These are phyloP conservation scores for Ustilago trichophora DNA, from an alignment of 1,284 basidiomycete genomes.

Conservation along the genomic window DNA sequence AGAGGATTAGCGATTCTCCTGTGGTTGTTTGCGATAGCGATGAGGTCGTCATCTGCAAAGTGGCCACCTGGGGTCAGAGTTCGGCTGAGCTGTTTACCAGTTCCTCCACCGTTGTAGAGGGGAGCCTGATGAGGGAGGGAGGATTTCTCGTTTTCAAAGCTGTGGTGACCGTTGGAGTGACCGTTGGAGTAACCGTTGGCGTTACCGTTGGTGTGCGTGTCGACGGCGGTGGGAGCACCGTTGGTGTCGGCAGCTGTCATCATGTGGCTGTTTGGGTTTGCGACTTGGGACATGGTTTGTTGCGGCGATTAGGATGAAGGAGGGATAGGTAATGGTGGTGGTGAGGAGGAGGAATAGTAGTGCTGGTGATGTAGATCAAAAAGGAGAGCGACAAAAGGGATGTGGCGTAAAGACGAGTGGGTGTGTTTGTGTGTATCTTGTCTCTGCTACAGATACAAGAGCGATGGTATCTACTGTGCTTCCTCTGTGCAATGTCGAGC, in stretches of 20 bases:
- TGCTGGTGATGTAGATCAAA: no score
- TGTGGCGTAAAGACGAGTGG: no score
- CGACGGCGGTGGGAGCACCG: constrained; percentile 1
- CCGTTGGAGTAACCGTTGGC: no score
- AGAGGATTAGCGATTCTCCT: constrained; percentile 48
- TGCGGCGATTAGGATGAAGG: no score
- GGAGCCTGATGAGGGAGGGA: constrained; percentile 24
- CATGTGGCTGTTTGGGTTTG: constrained; percentile 19
- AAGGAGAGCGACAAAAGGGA: no score
- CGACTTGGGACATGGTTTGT: no score
- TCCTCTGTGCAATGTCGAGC: no score
- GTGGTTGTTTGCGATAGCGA: constrained; percentile 47
- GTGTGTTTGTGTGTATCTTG: no score
- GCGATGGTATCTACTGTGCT: no score
- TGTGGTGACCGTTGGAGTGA: constrained; percentile 10
- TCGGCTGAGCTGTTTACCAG: constrained; percentile 6
- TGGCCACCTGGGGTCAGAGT: constrained; percentile 53
- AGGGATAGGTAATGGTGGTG: no score
- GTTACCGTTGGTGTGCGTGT: constrained; percentile 3
- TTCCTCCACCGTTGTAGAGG: constrained; percentile 33
- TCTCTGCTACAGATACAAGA: no score
- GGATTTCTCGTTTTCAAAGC: constrained; percentile 28
- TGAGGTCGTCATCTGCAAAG: constrained; percentile 44
- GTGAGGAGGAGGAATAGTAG: no score
- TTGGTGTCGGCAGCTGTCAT: constrained; percentile 33